These are phyloP conservation scores for Xerocomus minutiporus DNA, from an alignment of 1,284 basidiomycete genomes.

Conservation along the genomic window DNA sequence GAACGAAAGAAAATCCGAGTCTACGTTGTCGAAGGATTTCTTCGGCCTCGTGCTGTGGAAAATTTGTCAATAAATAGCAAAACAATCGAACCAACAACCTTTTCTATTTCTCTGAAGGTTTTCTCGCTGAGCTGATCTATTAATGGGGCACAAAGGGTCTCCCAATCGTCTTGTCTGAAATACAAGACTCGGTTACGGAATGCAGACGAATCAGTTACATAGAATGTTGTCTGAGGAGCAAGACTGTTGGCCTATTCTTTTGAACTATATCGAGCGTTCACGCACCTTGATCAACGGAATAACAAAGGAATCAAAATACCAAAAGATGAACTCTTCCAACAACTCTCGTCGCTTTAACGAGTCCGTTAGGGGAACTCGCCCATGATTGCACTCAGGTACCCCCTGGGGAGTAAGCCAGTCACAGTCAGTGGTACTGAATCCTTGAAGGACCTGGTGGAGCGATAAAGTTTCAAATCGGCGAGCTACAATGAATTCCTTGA, in stretches of 20 bases:
- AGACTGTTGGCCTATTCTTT: background rate
- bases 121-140: slow-evolving; percentile 63
- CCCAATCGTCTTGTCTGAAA: slow-evolving; percentile 95
- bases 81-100: slow-evolving; percentile 37
- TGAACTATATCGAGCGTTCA: background rate
- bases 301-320: slow-evolving; percentile 89
- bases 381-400: slow-evolving; percentile 34
- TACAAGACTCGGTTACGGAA: slow-evolving; percentile 87
- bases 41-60: slow-evolving; percentile 53
- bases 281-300: slow-evolving; percentile 74
- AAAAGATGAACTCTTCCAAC: slow-evolving; percentile 82
- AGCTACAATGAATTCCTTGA: slow-evolving; percentile 66
- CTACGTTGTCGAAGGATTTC: slow-evolving; percentile 63
- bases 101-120: slow-evolving; percentile 62
- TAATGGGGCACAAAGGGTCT: slow-evolving; percentile 75
- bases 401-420: slow-evolving; percentile 70
- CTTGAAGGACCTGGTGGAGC: slow-evolving; percentile 79
- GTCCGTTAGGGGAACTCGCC: slow-evolving; percentile 61
- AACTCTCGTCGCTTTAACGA: slow-evolving; percentile 71
- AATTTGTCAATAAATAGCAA: slow-evolving; percentile 7
- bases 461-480: slow-evolving; percentile 80
- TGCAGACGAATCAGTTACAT: slow-evolving; percentile 87
- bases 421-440: slow-evolving; percentile 71
- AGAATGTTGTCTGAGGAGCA: slow-evolving; percentile 76
- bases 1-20: slow-evolving; percentile 81